These are phyloP conservation scores for Xerocomus cyaneibrunnescens DNA, from an alignment of 1,284 basidiomycete species.

Conservation along the genomic window DNA sequence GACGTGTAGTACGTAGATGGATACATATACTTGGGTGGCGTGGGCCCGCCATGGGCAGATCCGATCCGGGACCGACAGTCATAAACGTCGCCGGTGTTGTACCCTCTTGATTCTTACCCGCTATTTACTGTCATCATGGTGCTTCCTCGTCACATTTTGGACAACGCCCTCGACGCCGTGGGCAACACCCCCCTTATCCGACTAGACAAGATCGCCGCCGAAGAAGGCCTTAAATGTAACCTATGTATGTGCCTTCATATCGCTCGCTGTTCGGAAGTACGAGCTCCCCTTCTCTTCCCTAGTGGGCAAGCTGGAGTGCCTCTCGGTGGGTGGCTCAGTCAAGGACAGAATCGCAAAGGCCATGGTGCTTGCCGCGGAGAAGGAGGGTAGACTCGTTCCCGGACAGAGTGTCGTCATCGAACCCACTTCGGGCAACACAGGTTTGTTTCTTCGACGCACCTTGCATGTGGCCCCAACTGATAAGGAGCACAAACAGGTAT, in stretches of 20 bases:
- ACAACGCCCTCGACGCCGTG: constrained; percentile 80
- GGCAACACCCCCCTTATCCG: constrained; percentile 91
- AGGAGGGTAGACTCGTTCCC: constrained; percentile 80
- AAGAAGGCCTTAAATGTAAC: constrained; percentile 86
- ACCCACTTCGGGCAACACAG: constrained; percentile 94
- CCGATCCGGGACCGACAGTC: constrained; percentile 15
- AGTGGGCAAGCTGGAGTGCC: constrained; percentile 92
- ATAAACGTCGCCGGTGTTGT: too few species aligned
- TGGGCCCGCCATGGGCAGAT: constrained; percentile 4
- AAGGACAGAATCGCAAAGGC: constrained; percentile 96
- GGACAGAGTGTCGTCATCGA: constrained; percentile 94
- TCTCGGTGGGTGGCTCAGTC: constrained; percentile 90
- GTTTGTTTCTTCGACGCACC: constrained; percentile 42
- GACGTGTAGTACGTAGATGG: too few species aligned
- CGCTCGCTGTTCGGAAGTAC: background rate
- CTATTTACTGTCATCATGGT: constrained; percentile 13
- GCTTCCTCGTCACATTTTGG: constrained; percentile 51
- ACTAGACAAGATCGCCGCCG: constrained; percentile 75
- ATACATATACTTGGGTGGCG: too few species aligned
- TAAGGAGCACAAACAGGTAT: constrained; percentile 57
- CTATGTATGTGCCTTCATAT: constrained; percentile 56
- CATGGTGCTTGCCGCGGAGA: constrained; percentile 95
- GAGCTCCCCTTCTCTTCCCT: background rate
- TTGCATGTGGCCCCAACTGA: background rate
- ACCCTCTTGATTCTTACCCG: background rate